Evolutionary conservation across 2,329 filamentous ascomycete species (phyloP), one percentile per base, ranked within the genome.

Genomic region (Aureobasidium sp.): DNA sequence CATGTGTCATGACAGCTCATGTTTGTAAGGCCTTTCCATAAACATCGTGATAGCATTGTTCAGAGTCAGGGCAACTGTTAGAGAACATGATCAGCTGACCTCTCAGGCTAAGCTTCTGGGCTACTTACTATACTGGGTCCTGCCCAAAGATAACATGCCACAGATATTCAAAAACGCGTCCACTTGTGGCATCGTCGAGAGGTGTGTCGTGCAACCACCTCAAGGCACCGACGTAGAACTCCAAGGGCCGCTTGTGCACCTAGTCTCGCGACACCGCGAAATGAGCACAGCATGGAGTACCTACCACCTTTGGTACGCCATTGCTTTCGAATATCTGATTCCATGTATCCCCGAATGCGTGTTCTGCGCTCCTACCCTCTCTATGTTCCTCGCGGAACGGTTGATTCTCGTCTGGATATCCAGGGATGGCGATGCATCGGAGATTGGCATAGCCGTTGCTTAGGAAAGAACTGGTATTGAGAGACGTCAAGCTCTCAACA

Each of bases 101-200:
- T 47, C 5, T 32, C 12, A 1, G 13, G 8, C 13, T 12, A 9
- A 27, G 15, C 15, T 47, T 29, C 13, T 3, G 9, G 4, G 9
- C 13, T 3, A 47, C 44, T 32, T 48, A 48, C 46, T 48, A 48
- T n/a, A 48, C 15, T 48, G 46, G 27, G 1, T 48, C 17, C 17
- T n/a, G 46, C 4, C 46, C 46, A 32, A 48, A 48, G 4, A 48
- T 48, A 10, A 48, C 23, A 32, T 84, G 82, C 82, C 82, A 84
- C 17, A 78, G 79, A 69, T 84, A 84, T 66, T 84, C 82, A 72
- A 84, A 76, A 10, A 84, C 77, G 20, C 81, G 71, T 5, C 82
- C 82, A 63, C 78, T 81, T 34, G 82, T 72, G 46, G 74, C 75
- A 70, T 83, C 81, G 0, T 69, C 68, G 50, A 83, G 65, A 0